A percentile compares a stretch with the other conserved stretches of the same genome.
Conservation (phyloP, 163 green algal genomes). For the Chlorella variabilis region DNA sequence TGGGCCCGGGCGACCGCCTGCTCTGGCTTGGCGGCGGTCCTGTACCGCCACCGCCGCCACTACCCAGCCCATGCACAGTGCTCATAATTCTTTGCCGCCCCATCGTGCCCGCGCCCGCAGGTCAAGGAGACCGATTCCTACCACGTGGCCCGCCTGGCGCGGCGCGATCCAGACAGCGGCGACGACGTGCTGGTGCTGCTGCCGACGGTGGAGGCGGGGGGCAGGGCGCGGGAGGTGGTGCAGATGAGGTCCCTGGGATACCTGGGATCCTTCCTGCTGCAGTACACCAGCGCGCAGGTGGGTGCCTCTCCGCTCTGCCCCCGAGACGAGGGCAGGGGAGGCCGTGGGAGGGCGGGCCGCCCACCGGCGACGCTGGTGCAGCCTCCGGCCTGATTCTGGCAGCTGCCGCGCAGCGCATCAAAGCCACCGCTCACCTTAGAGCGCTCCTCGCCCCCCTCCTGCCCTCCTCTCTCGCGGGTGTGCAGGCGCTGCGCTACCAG, state of each 20-base stretch:
- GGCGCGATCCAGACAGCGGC: neutral
- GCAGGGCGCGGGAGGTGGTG: no score
- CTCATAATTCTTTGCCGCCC: neutral
- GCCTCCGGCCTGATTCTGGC: no score
- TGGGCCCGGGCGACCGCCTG: neutral
- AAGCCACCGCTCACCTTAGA: no score
- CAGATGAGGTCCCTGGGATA: conserved; percentile 16
- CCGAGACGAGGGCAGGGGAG: no score
- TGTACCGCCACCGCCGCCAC: neutral
- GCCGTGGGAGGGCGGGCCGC: no score
- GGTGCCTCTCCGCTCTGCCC: neutral
- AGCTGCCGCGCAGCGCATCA: no score
- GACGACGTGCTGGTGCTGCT: conserved; percentile 12
- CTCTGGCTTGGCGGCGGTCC: neutral
- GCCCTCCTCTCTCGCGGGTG: neutral
- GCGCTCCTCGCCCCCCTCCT: neutral
- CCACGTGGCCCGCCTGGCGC: neutral
- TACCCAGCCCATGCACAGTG: neutral
- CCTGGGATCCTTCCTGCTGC: conserved; percentile 14
- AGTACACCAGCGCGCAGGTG: conserved; percentile 17
- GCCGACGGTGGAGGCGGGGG: neutral
- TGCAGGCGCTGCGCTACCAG: neutral
- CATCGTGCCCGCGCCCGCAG: neutral
- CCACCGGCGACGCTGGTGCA: no score
- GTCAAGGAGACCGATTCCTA: conserved; percentile 13